Evolutionary conservation across 768 basidiomycete genomes (phyloP).

Genomic region (Chalciporus sphaerocephalus): DNA sequence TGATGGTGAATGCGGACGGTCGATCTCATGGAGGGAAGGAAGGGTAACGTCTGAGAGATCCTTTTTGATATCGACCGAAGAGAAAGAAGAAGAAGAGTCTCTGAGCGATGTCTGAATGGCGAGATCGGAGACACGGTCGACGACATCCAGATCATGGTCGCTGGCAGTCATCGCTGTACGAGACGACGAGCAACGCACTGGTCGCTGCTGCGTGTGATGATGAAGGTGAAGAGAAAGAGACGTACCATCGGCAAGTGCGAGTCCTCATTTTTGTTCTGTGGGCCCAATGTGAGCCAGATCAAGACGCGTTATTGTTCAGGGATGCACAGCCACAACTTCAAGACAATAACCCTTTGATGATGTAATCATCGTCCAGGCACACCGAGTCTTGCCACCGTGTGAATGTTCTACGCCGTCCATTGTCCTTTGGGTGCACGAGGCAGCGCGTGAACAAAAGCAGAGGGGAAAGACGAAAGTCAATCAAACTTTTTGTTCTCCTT

Average conservation of each 20-base stretch:
- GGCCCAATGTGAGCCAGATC: not conserved
- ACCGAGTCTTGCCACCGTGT: no score
- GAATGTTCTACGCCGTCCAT: no score
- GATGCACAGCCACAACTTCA: no score
- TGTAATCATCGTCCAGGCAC: no score
- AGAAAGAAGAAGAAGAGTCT: conserved; percentile 5
- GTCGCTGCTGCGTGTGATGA: conserved; percentile 2
- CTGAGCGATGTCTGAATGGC: conserved; percentile 16
- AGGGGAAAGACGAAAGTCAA: no score
- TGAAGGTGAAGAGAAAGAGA: conserved; percentile 13
- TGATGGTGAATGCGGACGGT: conserved; percentile 19
- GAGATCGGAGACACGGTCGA: not conserved
- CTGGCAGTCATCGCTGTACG: conserved; percentile 31
- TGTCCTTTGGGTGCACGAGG: no score
- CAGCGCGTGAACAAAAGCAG: no score
- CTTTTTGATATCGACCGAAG: conserved; percentile 21
- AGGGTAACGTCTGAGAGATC: conserved; percentile 3
- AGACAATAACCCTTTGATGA: no score
- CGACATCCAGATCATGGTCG: conserved; percentile 17
- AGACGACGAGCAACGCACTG: conserved; percentile 23
- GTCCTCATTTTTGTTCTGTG: conserved; percentile 23
- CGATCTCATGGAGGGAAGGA: conserved; percentile 15
- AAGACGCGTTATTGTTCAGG: no score
- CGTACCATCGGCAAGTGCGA: not conserved
- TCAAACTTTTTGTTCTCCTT: no score